Evolutionary conservation across 2,329 filamentous ascomycete species (phyloP).

Genomic region (Ceratocystis smalleyi): DNA sequence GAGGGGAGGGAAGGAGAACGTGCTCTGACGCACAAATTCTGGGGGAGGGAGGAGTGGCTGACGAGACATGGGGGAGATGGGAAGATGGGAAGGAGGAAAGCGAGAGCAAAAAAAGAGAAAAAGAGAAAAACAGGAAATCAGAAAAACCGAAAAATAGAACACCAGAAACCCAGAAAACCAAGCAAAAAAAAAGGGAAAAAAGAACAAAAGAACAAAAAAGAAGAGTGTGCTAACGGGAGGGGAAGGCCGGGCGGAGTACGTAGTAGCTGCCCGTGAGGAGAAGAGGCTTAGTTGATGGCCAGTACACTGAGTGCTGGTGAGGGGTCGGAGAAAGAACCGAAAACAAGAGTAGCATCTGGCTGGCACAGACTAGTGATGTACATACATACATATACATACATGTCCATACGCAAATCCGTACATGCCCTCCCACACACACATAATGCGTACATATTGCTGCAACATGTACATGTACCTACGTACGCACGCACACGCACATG

Average conservation of each 20-base stretch:
- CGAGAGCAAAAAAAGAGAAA: not conserved
- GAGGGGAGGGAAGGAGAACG: not conserved
- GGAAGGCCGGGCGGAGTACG: not conserved
- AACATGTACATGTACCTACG: not conserved
- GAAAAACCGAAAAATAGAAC: not conserved
- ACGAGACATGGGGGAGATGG: not conserved
- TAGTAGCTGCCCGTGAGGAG: not conserved
- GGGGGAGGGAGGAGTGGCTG: not conserved
- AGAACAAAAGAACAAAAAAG: not conserved
- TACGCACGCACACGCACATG: not conserved
- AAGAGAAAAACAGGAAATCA: not conserved
- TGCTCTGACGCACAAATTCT: not conserved
- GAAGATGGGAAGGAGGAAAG: not conserved
- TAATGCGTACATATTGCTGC: no score
- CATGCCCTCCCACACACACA: no score
- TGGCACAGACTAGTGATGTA: not conserved
- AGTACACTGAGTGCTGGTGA: no score
- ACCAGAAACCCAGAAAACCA: no score
- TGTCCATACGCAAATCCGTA: not conserved
- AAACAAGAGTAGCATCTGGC: no score
- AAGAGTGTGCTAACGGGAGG: not conserved
- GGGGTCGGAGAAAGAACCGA: no score
- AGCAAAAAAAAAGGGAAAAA: not conserved
- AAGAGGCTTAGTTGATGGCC: no score
- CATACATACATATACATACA: not conserved